Conservation (phyloP, 1,139 yeast genomes). For the Eremothecium gossypii region DNA sequence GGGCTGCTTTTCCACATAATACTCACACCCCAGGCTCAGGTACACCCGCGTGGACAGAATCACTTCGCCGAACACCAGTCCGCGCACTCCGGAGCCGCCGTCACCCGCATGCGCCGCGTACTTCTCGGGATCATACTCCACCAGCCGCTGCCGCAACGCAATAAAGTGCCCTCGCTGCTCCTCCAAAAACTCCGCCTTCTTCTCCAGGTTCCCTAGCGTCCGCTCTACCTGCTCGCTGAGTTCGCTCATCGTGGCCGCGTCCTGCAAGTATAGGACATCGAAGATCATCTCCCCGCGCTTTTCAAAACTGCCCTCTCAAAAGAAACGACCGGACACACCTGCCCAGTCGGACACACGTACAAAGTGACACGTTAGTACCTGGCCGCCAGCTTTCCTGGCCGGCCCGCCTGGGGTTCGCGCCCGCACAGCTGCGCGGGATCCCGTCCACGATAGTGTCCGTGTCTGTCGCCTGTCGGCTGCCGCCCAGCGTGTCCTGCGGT, state of each 20-base stretch:
- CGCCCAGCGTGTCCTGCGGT: not conserved
- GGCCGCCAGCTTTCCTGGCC: too few relatives aligned
- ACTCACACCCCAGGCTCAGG: constrained; percentile 51
- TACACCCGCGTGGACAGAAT: constrained; percentile 32
- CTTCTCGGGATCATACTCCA: constrained; percentile 12
- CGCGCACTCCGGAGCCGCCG: constrained; percentile 19
- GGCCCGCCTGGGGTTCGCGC: too few relatives aligned
- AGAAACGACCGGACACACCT: too few relatives aligned
- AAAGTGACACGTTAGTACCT: too few relatives aligned
- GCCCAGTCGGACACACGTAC: too few relatives aligned
- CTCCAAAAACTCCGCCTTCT: constrained; percentile 23
- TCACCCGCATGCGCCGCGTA: constrained; percentile 7
- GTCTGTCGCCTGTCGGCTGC: not conserved
- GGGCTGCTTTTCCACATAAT: constrained; percentile 42
- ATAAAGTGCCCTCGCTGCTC: constrained; percentile 28
- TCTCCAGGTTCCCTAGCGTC: constrained; percentile 23
- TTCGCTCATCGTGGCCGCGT: constrained; percentile 17
- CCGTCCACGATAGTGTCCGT: too few relatives aligned
- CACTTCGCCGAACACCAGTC: constrained; percentile 30
- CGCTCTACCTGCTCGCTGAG: constrained; percentile 21
- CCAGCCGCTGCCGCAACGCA: constrained; percentile 23
- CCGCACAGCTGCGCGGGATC: too few relatives aligned
- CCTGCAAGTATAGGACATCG: not conserved
- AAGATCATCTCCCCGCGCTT: not conserved
- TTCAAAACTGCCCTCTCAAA: too few relatives aligned